phyloP scores from a whole-genome alignment of 352 stramenopile genomes.

The Phytophthora chlamydospora region DNA sequence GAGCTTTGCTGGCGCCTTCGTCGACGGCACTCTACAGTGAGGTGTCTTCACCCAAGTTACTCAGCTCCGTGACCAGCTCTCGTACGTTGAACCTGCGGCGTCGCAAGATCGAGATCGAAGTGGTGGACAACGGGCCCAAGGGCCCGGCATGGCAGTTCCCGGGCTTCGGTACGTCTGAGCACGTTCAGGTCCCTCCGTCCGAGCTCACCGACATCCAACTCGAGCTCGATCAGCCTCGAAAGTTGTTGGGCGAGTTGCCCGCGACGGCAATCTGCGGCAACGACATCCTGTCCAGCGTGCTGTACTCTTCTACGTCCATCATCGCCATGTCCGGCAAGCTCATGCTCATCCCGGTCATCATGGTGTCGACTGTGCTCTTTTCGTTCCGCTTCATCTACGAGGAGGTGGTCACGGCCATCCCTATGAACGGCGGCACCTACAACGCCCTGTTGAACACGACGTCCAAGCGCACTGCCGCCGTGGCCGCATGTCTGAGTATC shows the following conservation, averaged over 20 bases:
- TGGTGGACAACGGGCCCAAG: constrained; percentile 28
- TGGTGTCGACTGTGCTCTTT: constrained; percentile 68
- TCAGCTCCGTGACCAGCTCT: constrained; percentile 19
- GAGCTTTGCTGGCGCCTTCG: constrained; percentile 8
- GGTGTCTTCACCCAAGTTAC: not conserved
- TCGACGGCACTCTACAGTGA: constrained; percentile 3
- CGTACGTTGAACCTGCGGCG: constrained; percentile 34
- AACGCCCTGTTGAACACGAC: constrained; percentile 91
- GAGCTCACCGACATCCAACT: constrained; percentile 41
- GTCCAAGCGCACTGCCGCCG: constrained; percentile 81
- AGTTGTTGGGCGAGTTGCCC: constrained; percentile 59
- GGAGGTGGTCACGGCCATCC: constrained; percentile 87
- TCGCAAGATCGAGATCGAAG: constrained; percentile 51
- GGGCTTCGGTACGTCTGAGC: constrained; percentile 37
- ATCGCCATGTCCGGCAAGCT: constrained; percentile 70
- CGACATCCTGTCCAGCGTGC: constrained; percentile 86
- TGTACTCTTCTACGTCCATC: constrained; percentile 61
- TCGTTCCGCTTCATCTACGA: constrained; percentile 84
- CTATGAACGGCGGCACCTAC: constrained; percentile 90
- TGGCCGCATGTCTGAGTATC: constrained; percentile 82
- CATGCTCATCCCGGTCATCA: constrained; percentile 72
- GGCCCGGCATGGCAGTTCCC: constrained; percentile 49
- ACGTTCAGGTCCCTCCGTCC: constrained; percentile 34
- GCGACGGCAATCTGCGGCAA: constrained; percentile 91
- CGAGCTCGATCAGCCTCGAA: constrained; percentile 31